Percentiles rank a stretch among this genome's conserved stretches.
These are phyloP conservation scores for Penicillium nordicum DNA, from an alignment of 2,329 filamentous ascomycete species.

Conservation along the genomic window DNA sequence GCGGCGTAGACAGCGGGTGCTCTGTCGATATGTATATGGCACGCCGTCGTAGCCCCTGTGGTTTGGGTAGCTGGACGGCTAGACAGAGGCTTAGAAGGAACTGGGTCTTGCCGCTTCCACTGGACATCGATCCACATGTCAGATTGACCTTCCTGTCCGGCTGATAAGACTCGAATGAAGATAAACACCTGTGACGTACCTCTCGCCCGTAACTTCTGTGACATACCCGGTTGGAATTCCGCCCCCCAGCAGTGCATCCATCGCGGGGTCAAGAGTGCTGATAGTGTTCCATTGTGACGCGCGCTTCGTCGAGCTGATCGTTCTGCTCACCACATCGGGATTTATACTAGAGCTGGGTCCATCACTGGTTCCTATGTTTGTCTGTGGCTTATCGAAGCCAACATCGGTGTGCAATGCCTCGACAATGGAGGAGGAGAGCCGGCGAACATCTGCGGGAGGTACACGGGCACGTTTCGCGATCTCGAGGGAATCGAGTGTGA, in stretches of 20 bases:
- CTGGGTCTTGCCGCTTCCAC: slow-evolving; percentile 91
- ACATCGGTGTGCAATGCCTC: slow-evolving; percentile 64
- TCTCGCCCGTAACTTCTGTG: slow-evolving; percentile 89
- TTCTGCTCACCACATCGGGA: slow-evolving; percentile 15
- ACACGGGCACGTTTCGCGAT: slow-evolving; percentile 82
- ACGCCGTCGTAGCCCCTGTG: slow-evolving; percentile 66
- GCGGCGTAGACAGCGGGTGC: slow-evolving; percentile 73
- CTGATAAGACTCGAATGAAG: slow-evolving; percentile 5
- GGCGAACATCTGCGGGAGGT: slow-evolving; percentile 74
- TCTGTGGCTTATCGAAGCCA: slow-evolving; percentile 35
- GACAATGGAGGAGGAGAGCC: slow-evolving; percentile 65
- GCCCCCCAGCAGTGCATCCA: slow-evolving; percentile 71
- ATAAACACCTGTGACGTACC: slow-evolving; percentile 45
- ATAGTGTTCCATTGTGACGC: slow-evolving; percentile 56
- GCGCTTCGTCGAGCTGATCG: slow-evolving; percentile 29
- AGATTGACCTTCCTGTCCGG: slow-evolving; percentile 1
- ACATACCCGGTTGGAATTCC: slow-evolving; percentile 78
- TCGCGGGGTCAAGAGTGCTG: slow-evolving; percentile 71
- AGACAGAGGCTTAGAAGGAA: slow-evolving; percentile 82
- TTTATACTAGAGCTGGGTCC: slow-evolving; percentile 24
- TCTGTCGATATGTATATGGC: slow-evolving; percentile 95
- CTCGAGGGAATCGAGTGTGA: slow-evolving; percentile 77
- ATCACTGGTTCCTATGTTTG: slow-evolving; percentile 7
- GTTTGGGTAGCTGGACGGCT: slow-evolving; percentile 73
- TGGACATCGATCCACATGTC: slow-evolving; percentile 30